These are phyloP conservation scores for Artemisia tridentata DNA, from an alignment of 129 eudicot genomes.

Conservation along the genomic window DNA sequence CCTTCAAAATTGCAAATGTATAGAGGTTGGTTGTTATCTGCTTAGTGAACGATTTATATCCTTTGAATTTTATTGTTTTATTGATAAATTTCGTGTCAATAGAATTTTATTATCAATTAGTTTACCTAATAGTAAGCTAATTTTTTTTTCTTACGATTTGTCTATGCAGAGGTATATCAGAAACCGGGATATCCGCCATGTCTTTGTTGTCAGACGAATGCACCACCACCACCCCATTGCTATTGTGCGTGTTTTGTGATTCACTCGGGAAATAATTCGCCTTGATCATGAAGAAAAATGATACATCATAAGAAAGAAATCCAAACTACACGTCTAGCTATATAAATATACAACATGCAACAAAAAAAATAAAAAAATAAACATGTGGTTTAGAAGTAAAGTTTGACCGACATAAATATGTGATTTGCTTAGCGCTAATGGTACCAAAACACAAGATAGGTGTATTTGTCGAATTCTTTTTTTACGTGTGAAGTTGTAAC, in stretches of 20 bases:
- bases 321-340: not conserved
- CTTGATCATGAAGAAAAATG: not conserved
- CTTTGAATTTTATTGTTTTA: not conserved
- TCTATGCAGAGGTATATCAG: slow-evolving; percentile 26
- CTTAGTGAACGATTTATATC: not conserved
- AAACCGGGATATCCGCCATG: slow-evolving; percentile 24
- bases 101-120: no score
- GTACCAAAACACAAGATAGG: no score
- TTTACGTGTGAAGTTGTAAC: no score
- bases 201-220: slow-evolving; percentile 31
- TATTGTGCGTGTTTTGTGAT: slow-evolving; percentile 29
- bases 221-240: slow-evolving; percentile 33
- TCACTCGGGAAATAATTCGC: slow-evolving; percentile 19
- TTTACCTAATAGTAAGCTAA: not conserved
- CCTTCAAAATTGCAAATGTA: no score
- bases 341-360: not conserved
- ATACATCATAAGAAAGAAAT: not conserved
- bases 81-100: no score
- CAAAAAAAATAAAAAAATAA: not conserved
- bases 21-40: not conserved
- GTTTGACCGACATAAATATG: no score
- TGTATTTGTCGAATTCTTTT: no score
- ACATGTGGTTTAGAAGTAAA: no score
- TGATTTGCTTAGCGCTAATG: no score
- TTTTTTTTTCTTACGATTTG: not conserved